Evolutionary conservation across 306 rosid species (phyloP).

Genomic region (Trifolium repens): DNA sequence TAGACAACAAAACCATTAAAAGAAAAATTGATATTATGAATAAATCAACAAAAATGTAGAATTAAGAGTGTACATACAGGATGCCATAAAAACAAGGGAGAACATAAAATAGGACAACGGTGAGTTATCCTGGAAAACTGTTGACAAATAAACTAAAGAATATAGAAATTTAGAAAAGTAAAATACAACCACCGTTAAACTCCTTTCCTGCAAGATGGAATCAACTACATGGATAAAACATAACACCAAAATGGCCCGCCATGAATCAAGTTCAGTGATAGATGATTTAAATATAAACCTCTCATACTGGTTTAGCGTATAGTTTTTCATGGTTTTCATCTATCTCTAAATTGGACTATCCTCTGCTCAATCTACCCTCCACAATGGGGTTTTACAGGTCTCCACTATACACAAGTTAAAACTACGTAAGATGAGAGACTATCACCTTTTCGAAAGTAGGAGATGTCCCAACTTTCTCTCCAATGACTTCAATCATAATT

Average conservation of each 20-base stretch:
- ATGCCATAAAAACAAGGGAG: neutral
- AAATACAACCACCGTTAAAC: constrained; percentile 1
- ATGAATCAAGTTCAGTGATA: neutral
- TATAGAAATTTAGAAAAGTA: neutral
- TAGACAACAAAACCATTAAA: constrained; percentile 21
- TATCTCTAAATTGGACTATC: constrained; percentile 17
- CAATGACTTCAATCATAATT: constrained; percentile 3
- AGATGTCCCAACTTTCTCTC: neutral
- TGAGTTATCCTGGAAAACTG: neutral
- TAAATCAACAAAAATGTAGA: constrained; percentile 11
- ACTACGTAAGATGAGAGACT: neutral
- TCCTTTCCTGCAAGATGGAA: neutral
- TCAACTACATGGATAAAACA: neutral
- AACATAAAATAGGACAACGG: neutral
- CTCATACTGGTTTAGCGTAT: neutral
- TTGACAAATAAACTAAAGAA: neutral
- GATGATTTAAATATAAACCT: neutral
- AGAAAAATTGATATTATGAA: constrained; percentile 31
- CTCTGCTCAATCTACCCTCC: neutral
- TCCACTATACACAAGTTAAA: neutral
- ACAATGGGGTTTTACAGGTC: neutral
- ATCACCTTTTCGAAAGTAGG: neutral
- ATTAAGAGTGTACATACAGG: neutral
- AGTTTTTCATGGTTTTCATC: constrained; percentile 8
- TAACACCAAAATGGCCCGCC: neutral